These are phyloP conservation scores for Tetrapisispora fleetii DNA, from an alignment of 805 yeast genomes.

Conservation along the genomic window DNA sequence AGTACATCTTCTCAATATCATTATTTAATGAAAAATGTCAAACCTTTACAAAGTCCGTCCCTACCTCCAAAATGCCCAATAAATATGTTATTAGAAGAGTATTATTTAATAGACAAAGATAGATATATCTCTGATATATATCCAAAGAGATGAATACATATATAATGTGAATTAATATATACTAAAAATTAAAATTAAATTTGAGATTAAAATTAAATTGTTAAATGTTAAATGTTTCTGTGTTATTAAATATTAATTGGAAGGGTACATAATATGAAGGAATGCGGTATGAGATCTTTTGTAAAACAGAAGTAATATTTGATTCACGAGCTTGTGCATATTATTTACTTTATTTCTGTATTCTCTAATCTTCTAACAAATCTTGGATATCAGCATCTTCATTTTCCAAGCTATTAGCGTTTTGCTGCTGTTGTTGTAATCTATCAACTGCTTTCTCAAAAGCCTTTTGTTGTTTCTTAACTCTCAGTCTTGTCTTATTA, in stretches of 20 bases:
- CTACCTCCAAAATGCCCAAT: slow-evolving; percentile 18
- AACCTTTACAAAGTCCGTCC: slow-evolving; percentile 9
- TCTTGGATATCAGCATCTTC: slow-evolving; percentile 66
- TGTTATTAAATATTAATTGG: neutral
- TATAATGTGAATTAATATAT: neutral
- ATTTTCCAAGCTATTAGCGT: slow-evolving; percentile 37
- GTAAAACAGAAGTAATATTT: neutral
- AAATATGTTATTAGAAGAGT: slow-evolving; percentile 19
- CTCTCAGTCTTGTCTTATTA: slow-evolving; percentile 54
- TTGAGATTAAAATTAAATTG: neutral
- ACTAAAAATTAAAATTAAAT: neutral
- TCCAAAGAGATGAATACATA: neutral
- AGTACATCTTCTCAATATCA: slow-evolving; percentile 5
- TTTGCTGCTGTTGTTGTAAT: slow-evolving; percentile 29
- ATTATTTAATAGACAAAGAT: slow-evolving; percentile 7
- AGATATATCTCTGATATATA: neutral
- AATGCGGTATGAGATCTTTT: neutral
- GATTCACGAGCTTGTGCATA: neutral
- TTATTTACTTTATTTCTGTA: too few relatives aligned
- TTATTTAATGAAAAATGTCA: slow-evolving; percentile 9
- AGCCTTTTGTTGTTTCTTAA: slow-evolving; percentile 44
- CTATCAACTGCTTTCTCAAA: slow-evolving; percentile 41
- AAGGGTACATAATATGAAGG: neutral
- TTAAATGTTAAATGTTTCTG: neutral
- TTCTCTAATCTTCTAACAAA: slow-evolving; percentile 48